Evolutionary conservation across 1,139 yeast species (phyloP).

Genomic region (Wickerhamomyces sp.): DNA sequence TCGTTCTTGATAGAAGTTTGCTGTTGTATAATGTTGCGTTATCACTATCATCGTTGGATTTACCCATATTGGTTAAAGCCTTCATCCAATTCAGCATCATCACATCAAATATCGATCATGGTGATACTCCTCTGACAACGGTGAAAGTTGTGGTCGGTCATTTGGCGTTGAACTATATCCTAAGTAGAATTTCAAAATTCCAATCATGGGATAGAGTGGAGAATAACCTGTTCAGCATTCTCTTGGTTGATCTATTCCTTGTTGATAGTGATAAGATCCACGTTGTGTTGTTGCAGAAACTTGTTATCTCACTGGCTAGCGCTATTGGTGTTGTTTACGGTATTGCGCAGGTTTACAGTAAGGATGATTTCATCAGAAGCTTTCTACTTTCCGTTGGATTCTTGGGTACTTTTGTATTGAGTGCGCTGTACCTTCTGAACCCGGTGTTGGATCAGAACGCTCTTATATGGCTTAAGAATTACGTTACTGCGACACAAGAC

Average conservation of each 20-base stretch:
- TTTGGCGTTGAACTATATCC: slow-evolving; percentile 17
- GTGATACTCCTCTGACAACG: slow-evolving; percentile 6
- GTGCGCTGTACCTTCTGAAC: slow-evolving; percentile 16
- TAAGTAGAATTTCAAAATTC: slow-evolving; percentile 26
- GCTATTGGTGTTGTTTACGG: slow-evolving; percentile 23
- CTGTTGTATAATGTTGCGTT: slow-evolving; percentile 20
- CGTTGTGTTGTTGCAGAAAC: slow-evolving; percentile 26
- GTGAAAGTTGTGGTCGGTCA: slow-evolving; percentile 24
- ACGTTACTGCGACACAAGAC: slow-evolving; percentile 19
- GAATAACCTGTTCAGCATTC: slow-evolving; percentile 30
- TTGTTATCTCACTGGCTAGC: slow-evolving; percentile 25
- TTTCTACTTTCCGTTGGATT: slow-evolving; percentile 9
- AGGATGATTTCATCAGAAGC: slow-evolving; percentile 12
- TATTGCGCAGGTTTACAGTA: slow-evolving; percentile 12
- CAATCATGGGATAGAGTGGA: slow-evolving; percentile 32
- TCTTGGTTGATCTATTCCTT: slow-evolving; percentile 28
- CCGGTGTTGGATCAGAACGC: slow-evolving; percentile 28
- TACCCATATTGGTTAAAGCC: slow-evolving; percentile 18
- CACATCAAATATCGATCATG: slow-evolving; percentile 17
- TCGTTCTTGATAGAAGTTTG: slow-evolving; percentile 14
- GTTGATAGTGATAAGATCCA: slow-evolving; percentile 20
- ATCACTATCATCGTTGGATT: slow-evolving; percentile 14
- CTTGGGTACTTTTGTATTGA: slow-evolving; percentile 15
- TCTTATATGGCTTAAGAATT: slow-evolving; percentile 27
- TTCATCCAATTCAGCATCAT: slow-evolving; percentile 19